Percentiles rank a stretch among this genome's conserved stretches.
These are phyloP conservation scores for Tagetes erecta DNA, from an alignment of 129 eudicot species.

Conservation along the genomic window DNA sequence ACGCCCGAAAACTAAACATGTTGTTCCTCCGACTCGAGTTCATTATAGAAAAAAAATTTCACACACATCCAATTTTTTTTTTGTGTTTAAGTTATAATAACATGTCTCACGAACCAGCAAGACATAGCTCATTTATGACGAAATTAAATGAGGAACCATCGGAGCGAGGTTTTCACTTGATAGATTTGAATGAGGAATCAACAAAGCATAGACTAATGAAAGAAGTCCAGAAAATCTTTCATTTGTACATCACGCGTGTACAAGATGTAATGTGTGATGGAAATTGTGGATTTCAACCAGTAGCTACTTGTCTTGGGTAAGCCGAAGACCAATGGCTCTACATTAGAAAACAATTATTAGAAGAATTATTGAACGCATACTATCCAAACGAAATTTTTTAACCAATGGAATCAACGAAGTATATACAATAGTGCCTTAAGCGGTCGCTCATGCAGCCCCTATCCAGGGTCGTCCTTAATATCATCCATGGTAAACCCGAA, in stretches of 20 bases:
- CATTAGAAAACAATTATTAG: background rate
- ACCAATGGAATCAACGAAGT: background rate
- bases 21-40: background rate
- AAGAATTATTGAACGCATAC: background rate
- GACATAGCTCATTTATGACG: background rate
- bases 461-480: too few relatives aligned
- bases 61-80: background rate
- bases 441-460: too few relatives aligned
- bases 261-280: background rate
- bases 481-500: too few relatives aligned
- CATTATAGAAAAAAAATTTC: background rate
- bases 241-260: background rate
- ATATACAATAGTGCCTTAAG: background rate
- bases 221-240: background rate
- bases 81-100: background rate
- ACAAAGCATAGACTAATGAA: background rate
- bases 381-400: background rate
- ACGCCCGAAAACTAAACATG: background rate
- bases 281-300: background rate
- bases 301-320: background rate
- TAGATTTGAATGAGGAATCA: background rate
- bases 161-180: background rate
- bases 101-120: background rate
- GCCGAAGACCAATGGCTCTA: background rate
- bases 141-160: background rate